These are phyloP conservation scores for Mycotypha africana DNA, from an alignment of 371 early-diverging fungal species.

Conservation along the genomic window DNA sequence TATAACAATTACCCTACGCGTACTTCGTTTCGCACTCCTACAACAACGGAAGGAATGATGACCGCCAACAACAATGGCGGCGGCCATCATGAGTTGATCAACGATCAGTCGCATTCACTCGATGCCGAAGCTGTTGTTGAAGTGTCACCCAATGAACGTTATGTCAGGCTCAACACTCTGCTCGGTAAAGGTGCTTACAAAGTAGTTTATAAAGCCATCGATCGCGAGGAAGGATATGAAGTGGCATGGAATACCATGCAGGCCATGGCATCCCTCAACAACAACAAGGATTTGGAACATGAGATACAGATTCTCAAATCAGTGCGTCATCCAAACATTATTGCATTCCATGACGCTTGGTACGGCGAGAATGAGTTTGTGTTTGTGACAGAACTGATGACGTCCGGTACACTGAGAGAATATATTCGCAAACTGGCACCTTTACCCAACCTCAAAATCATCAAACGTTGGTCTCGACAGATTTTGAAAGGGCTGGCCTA, in stretches of 20 bases:
- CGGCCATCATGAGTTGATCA: slow-evolving; percentile 25
- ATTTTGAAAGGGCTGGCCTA: slow-evolving; percentile 73
- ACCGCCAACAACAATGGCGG: background rate
- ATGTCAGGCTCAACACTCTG: slow-evolving; percentile 35
- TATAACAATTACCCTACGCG: slow-evolving; percentile 13
- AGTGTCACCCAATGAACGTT: slow-evolving; percentile 38
- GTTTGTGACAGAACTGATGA: slow-evolving; percentile 86
- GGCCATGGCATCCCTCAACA: slow-evolving; percentile 18
- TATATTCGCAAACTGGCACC: slow-evolving; percentile 51
- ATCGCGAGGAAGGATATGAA: slow-evolving; percentile 77
- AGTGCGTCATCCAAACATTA: slow-evolving; percentile 73
- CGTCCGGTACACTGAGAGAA: slow-evolving; percentile 66
- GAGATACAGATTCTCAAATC: slow-evolving; percentile 68
- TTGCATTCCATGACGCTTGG: slow-evolving; percentile 71
- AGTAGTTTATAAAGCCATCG: slow-evolving; percentile 77
- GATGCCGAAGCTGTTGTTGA: slow-evolving; percentile 41
- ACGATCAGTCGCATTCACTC: slow-evolving; percentile 37
- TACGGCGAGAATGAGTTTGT: slow-evolving; percentile 51
- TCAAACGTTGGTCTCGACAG: slow-evolving; percentile 68
- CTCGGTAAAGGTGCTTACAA: slow-evolving; percentile 69
- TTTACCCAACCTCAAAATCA: slow-evolving; percentile 55
- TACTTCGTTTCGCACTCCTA: slow-evolving; percentile 7
- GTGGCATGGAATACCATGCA: slow-evolving; percentile 76
- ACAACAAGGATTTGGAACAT: slow-evolving; percentile 51
- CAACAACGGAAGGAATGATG: too few relatives aligned